Percentiles rank a stretch among this genome's conserved stretches.
Conservation (phyloP, 352 stramenopile species). For the Phytophthora syringae region DNA sequence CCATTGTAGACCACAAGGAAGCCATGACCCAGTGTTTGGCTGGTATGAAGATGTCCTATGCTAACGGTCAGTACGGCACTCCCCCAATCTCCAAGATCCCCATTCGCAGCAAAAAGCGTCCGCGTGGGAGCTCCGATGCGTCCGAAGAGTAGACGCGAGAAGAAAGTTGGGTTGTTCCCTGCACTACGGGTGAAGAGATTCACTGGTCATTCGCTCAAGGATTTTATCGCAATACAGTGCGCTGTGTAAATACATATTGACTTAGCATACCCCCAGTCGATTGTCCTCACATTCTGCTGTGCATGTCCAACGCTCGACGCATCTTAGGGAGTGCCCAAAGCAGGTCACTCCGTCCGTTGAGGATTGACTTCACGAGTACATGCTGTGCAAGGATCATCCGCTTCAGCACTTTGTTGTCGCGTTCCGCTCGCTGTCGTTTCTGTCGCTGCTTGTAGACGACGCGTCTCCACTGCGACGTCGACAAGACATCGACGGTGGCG, state of each 20-base stretch:
- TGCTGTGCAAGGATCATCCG: constrained; percentile 10
- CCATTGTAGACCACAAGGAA: constrained; percentile 94
- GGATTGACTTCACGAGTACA: constrained; percentile 4
- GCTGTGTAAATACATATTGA: no score
- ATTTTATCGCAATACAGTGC: no score
- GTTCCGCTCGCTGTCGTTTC: constrained; percentile 8
- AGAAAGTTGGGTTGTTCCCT: constrained; percentile 1
- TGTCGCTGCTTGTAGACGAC: background rate
- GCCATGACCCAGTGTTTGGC: constrained; percentile 90
- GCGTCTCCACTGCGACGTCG: background rate
- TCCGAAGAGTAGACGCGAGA: constrained; percentile 7
- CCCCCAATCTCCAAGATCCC: constrained; percentile 9
- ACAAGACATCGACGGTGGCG: background rate
- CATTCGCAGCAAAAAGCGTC: constrained; percentile 27
- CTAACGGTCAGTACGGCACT: constrained; percentile 36
- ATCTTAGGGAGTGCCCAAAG: background rate
- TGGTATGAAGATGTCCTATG: constrained; percentile 92
- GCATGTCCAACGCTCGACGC: background rate
- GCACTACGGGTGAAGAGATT: no score
- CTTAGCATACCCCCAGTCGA: no score
- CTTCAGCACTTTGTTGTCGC: constrained; percentile 10
- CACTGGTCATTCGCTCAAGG: no score
- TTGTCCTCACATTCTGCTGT: no score
- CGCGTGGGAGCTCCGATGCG: constrained; percentile 13
- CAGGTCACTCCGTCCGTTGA: constrained; percentile 6